These are phyloP conservation scores for Arthrobotrys pseudoclavata DNA, from an alignment of 2,329 filamentous ascomycete genomes.

Conservation along the genomic window DNA sequence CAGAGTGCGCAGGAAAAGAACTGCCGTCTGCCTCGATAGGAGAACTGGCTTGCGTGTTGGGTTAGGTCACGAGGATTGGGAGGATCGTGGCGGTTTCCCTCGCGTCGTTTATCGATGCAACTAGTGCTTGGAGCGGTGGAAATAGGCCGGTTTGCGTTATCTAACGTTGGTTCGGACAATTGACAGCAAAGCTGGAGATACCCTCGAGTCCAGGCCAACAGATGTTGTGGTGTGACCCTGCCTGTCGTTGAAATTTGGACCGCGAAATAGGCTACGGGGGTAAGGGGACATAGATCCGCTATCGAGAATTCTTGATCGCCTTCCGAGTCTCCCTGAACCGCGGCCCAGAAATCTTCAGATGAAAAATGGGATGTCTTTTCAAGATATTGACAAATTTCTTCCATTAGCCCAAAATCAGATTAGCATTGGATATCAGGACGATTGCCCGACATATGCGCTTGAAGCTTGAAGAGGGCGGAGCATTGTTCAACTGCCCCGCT, in stretches of 20 bases:
- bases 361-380: too few species aligned
- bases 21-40: neutral
- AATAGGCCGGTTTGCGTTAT: neutral
- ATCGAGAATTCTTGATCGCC: too few species aligned
- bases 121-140: neutral
- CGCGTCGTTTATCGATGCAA: neutral
- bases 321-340: too few species aligned
- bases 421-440: too few species aligned
- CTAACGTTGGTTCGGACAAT: neutral
- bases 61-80: neutral
- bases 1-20: neutral
- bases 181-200: neutral
- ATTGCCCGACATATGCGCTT: too few species aligned
- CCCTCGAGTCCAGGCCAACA: neutral
- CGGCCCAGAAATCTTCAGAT: too few species aligned
- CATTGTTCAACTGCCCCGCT: too few species aligned
- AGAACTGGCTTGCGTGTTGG: neutral
- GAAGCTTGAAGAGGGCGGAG: too few species aligned
- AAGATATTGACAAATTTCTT: too few species aligned
- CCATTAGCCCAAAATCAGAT: too few species aligned
- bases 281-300: neutral
- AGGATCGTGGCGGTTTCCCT: neutral
- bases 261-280: neutral
- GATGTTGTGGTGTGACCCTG: neutral
- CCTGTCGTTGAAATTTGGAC: neutral